Percentiles rank a stretch among this genome's conserved stretches.
These are phyloP conservation scores for Syzygium jambos DNA, from an alignment of 345 rosid species.

Conservation along the genomic window DNA sequence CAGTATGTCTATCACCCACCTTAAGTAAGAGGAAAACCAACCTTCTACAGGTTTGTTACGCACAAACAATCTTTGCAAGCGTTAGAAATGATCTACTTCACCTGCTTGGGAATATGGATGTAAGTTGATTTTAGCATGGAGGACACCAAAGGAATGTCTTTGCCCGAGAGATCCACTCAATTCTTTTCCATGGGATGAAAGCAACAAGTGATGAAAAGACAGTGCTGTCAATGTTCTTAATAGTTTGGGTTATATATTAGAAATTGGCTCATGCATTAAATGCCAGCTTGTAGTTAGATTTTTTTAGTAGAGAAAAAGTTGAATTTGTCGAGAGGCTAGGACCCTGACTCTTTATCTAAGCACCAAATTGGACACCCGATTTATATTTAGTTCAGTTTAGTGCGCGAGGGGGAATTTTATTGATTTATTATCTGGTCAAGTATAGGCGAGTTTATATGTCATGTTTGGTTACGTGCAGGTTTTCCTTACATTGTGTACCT, in stretches of 20 bases:
- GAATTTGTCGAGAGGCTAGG: background rate
- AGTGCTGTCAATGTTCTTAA: background rate
- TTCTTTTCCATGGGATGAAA: background rate
- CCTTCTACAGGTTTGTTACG: background rate
- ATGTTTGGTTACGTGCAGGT: slow-evolving; percentile 41
- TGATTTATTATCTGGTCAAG: background rate
- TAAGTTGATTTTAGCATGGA: background rate
- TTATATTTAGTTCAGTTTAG: background rate
- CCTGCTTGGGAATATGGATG: background rate
- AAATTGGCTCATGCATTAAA: background rate
- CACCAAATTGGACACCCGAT: background rate
- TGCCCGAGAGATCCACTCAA: background rate
- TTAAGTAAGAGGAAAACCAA: background rate
- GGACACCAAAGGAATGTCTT: background rate
- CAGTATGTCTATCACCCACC: background rate
- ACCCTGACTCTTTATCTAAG: background rate
- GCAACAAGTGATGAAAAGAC: background rate
- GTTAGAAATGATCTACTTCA: background rate
- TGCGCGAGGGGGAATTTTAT: background rate
- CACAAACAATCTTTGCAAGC: background rate
- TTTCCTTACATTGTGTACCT: slow-evolving; percentile 71
- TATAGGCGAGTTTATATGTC: background rate
- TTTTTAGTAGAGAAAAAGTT: background rate
- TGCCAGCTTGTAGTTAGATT: background rate
- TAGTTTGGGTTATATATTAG: background rate